Base-by-base conservation (phyloP, 1,284 basidiomycete species). In the Ceraceosorus guamensis region DNA sequence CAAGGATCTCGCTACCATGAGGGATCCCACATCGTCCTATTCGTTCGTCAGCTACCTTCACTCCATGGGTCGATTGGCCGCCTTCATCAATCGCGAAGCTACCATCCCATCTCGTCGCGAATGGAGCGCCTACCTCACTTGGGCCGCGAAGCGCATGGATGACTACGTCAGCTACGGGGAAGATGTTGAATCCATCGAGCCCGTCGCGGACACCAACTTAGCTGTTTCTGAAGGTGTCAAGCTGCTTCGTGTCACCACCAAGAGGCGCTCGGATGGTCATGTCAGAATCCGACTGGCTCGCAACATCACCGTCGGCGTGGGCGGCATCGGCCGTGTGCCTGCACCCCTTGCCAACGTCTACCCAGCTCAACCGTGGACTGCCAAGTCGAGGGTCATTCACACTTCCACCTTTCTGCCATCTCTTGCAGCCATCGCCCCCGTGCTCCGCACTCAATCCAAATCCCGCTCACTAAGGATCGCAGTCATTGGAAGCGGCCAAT, bases 21-120 rank as follows among this genome's bases (percentile, higher is more conserved):
- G 73, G n/a, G 71, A 76, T 37, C 73, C 73, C 6, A 73, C 72
- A 4, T 76, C 73, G 4, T 62, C 63, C 32, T 76, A 62, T 54
- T 68, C 61, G 48, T 76, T 74, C 56, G 61, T 62, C 56, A 76
- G 75, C 63, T 76, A 70, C 54, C 62, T 76, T n/a, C 70, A 74
- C 55, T 57, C 57, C 34, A 56, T 70, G 30, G 65, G 66, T 13
- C 66, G 73, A 13, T 67, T 76, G 11, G 64, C 66, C 34, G 60
- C 60, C 52, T 76, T 67, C 63, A 75, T 76, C 66, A 76, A 76
- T 63, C 65, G 67, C 52, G 69, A 72, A 48, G 67, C 73, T 24
- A 61, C 59, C 33, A 64, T 73, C 7, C 73, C 73, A 30, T 68
- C 65, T 52, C 65, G 73, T 41, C 60, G 73, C 13, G 73, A 76